Evolutionary conservation across 768 basidiomycete species (phyloP).

Genomic region (Chalciporus sphaerocephalus): DNA sequence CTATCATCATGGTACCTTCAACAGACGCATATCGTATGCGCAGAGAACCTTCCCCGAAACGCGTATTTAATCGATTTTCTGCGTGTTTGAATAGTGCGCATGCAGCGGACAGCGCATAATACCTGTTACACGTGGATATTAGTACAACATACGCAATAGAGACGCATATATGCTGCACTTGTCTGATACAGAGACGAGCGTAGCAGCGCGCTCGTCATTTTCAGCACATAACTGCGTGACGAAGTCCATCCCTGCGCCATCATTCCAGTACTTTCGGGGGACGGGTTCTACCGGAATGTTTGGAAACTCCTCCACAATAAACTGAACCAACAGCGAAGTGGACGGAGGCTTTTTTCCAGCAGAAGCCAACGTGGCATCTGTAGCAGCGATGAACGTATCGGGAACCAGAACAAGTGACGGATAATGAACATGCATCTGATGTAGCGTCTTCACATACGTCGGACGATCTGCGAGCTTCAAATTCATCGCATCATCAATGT

Average conservation of each 20-base stretch:
- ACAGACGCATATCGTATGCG: conserved; percentile 73
- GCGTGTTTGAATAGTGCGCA: conserved; percentile 86
- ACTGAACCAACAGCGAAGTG: conserved; percentile 65
- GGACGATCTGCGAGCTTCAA: conserved; percentile 76
- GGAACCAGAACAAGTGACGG: conserved; percentile 75
- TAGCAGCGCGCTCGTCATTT: conserved; percentile 77
- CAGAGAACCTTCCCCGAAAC: conserved; percentile 66
- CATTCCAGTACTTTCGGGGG: conserved; percentile 81
- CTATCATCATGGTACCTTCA: conserved; percentile 94
- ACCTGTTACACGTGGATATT: conserved; percentile 43
- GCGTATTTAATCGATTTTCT: conserved; percentile 62
- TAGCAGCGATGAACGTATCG: conserved; percentile 67
- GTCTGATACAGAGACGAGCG: conserved; percentile 70
- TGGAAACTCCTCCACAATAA: conserved; percentile 71
- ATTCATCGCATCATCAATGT: background rate
- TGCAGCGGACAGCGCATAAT: conserved; percentile 82
- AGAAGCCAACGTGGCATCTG: conserved; percentile 46
- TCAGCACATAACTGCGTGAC: conserved; percentile 73
- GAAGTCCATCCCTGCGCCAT: conserved; percentile 74
- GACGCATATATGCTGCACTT: conserved; percentile 55
- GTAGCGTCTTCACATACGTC: conserved; percentile 84
- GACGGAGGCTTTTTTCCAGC: conserved; percentile 41
- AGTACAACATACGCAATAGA: background rate
- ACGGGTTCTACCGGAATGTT: conserved; percentile 64
- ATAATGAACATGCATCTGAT: conserved; percentile 75